Evolutionary conservation across 2,329 filamentous ascomycete species (phyloP), one percentile per base, ranked within the genome.

Genomic region (Sporothrix variecibatus): DNA sequence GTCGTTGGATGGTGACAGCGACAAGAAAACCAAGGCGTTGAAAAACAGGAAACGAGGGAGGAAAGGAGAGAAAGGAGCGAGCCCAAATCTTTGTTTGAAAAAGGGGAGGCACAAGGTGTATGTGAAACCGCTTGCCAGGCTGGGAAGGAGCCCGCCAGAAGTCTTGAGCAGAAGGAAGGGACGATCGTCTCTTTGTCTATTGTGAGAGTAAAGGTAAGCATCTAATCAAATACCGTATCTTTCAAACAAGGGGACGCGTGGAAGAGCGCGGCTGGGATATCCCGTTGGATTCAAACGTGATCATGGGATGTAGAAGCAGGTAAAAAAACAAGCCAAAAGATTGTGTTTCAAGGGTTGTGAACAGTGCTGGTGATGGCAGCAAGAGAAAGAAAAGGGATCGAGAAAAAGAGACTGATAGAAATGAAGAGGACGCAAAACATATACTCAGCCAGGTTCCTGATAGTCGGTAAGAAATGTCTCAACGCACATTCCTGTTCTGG

Each of bases 401-500:
- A 49, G 2, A 20, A 20, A 49, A 49, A 20, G 15, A 20, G 3
- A 15, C 17, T 3, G 43, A 20, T 15, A 43, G 12, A 43, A 15
- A 43, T 40, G 31, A 58, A 38, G 34, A 60, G n/a, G 49, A 56
- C 17, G 38, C 26, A 65, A 69, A n/a, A 73, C 72, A 72, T 72
- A 76, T 72, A 76, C 74, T 74, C 65, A 40, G 60, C 72, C 72
- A 43, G 53, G 60, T 56, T 71, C 51, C 64, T 71, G 40, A 26
- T 7, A 68, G 69, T 15, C 68, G 68, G 46, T 34, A 38, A 49
- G 17, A 56, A 17, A 15, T 31, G 64, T 43, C 56, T 71, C 72
- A 71, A 75, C 65, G 56, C 72, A 72, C 71, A 75, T 76, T 49
- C 73, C 73, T 72, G 64, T 65, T 70, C 15, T 31, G n/a, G 40